Base-by-base conservation (phyloP, 352 stramenopile species). In the Globisporangium cystogenes region DNA sequence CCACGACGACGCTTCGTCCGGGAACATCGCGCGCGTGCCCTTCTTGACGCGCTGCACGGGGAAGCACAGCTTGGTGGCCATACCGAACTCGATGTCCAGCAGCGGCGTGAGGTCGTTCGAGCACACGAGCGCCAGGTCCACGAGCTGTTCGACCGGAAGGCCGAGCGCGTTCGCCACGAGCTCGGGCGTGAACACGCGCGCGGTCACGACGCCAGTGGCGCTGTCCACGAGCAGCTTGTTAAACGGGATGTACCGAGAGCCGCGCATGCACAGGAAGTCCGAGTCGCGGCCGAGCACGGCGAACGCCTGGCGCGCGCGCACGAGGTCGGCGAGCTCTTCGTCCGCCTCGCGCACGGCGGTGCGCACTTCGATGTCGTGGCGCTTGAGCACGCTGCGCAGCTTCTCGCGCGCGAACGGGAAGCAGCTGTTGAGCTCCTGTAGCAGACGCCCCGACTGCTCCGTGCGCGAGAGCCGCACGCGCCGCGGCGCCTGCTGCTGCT, bases 241-340 rank as follows among this genome's bases (percentile, higher is more conserved):
- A 44, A 95, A 89, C 10, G 82, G 82, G 48, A 96, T 92, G 55
- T 96, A 97, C 46, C 65, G 69, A 8, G 86, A 71, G 10, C 75
- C 75, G 8, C 72, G 73, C 81, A 96, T 94, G 55, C 87, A 73
- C 16, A 96, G 57, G 57, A 95, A 97, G 53, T 97, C 89, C 50
- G 86, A 96, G 67, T 97, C 89, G 39, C 92, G 74, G 0, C 67
- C 80, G 10, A 96, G 62, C 10, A 91, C 79, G 0, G 83, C 83
- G 46, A 74, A 90, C 0, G 75, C 75, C 33, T 69, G 23, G 7
- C 68, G 72, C 21, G 52, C 51, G 11, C 82, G 65, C 24, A 96
- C 76, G 26, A 88, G 55, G 23, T 86, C 59, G 7, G 71, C 83
- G 8, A 96, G 68, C 36, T 77, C 75, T 66, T 90, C 77, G 57